These are phyloP conservation scores for Vickermania spadyakhi DNA, from an alignment of 208 protist genomes.

Conservation along the genomic window DNA sequence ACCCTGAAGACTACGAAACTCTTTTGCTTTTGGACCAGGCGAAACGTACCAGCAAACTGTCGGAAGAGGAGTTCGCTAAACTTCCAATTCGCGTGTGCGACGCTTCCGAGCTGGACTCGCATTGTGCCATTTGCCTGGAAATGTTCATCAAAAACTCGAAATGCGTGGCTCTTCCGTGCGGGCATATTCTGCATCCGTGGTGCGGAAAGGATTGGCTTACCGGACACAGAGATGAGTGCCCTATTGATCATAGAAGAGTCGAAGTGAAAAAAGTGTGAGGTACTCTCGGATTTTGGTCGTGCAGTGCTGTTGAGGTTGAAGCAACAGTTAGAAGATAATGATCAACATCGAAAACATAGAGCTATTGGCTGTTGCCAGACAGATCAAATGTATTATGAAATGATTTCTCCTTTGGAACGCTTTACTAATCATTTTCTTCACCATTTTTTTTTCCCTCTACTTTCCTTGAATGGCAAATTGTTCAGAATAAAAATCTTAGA, in stretches of 20 bases:
- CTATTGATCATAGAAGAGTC: conserved; percentile 73
- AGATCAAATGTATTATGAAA: too few species aligned
- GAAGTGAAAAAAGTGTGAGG: too few species aligned
- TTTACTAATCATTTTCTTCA: too few species aligned
- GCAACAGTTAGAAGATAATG: too few species aligned
- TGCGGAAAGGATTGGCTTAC: conserved; percentile 67
- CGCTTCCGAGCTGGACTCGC: conserved; percentile 10
- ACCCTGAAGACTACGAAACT: conserved; percentile 71
- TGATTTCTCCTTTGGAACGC: too few species aligned
- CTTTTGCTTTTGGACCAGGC: conserved; percentile 42
- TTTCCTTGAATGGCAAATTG: too few species aligned
- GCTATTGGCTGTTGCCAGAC: too few species aligned
- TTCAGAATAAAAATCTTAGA: too few species aligned
- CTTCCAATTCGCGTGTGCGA: conserved; percentile 18
- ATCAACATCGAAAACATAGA: too few species aligned
- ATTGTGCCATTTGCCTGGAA: conserved; percentile 59
- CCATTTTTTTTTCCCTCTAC: too few species aligned
- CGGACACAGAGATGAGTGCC: conserved; percentile 42
- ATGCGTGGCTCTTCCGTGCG: conserved; percentile 53
- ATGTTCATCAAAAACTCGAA: conserved; percentile 15
- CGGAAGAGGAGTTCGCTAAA: conserved; percentile 11
- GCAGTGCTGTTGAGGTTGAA: too few species aligned
- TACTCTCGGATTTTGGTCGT: too few species aligned
- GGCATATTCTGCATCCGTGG: conserved; percentile 54
- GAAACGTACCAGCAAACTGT: conserved; percentile 17